A percentile compares a stretch with the other conserved stretches of the same genome.
Evolutionary conservation across 768 basidiomycete species (phyloP).

Genomic region (Amanita subjunquillea): DNA sequence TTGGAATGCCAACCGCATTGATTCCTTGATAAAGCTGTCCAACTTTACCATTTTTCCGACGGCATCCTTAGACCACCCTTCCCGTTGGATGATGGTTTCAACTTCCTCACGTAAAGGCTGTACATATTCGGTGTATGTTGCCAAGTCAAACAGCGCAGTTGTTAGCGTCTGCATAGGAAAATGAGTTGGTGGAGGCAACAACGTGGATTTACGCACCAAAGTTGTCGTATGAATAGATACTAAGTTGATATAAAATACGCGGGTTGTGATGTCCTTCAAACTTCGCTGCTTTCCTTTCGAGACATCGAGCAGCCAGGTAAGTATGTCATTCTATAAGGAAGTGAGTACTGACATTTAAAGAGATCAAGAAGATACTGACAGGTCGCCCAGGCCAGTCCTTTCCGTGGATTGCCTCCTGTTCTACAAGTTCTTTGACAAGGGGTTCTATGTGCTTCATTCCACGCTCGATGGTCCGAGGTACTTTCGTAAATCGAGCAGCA

Average conservation of each 20-base stretch:
- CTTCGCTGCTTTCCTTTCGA: constrained; percentile 13
- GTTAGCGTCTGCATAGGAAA: constrained; percentile 21
- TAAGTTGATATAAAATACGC: constrained; percentile 30
- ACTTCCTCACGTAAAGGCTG: constrained; percentile 32
- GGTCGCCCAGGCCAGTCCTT: constrained; percentile 19
- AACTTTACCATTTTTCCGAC: constrained; percentile 28
- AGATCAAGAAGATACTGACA: constrained; percentile 9
- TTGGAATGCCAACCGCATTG: constrained; percentile 17
- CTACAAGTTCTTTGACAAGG: constrained; percentile 15
- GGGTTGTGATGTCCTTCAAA: constrained; percentile 17
- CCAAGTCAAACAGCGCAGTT: constrained; percentile 25
- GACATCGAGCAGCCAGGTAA: constrained; percentile 37
- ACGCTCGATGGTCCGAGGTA: constrained; percentile 14
- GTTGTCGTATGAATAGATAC: constrained; percentile 32
- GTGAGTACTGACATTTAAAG: not conserved
- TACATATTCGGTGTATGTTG: constrained; percentile 20
- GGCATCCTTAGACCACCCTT: constrained; percentile 27
- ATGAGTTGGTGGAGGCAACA: no score
- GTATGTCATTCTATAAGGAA: constrained; percentile 28
- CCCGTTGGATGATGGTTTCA: constrained; percentile 20
- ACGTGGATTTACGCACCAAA: constrained; percentile 17
- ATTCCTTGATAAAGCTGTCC: constrained; percentile 38
- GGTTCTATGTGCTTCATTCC: constrained; percentile 15
- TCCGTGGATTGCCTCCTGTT: constrained; percentile 15
- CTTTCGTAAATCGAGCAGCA: constrained; percentile 9